A percentile compares a stretch with the other conserved stretches of the same genome.
These are phyloP conservation scores for Umbilicus rupestris DNA, from an alignment of 164 flowering plant species.

Conservation along the genomic window DNA sequence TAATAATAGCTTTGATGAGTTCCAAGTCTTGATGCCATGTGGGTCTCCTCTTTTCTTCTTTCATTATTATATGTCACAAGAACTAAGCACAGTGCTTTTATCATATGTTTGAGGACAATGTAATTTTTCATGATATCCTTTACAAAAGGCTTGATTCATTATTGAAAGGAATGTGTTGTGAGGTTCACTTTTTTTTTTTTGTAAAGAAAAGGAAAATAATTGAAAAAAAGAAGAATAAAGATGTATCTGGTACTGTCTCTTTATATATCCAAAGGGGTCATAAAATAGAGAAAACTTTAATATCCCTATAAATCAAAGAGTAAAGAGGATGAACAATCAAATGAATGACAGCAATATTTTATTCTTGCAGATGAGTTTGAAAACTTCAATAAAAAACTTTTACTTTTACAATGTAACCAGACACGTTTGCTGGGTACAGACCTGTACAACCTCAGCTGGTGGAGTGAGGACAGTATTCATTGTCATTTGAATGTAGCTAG, in stretches of 20 bases:
- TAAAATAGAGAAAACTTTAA: too few relatives aligned
- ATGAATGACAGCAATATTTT: too few relatives aligned
- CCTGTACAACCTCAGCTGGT: neutral
- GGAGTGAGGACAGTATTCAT: neutral
- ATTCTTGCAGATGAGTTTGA: too few relatives aligned
- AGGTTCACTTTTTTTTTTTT: neutral
- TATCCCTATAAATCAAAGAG: too few relatives aligned
- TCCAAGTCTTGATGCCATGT: neutral
- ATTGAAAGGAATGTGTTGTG: neutral
- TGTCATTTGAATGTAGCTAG: neutral
- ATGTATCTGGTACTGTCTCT: too few relatives aligned
- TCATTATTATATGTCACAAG: neutral
- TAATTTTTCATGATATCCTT: neutral
- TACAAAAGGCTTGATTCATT: neutral
- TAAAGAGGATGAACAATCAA: too few relatives aligned
- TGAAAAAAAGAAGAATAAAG: neutral
- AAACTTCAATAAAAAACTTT: too few relatives aligned
- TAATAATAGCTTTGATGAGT: neutral
- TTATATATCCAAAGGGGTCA: too few relatives aligned
- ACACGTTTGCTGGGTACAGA: too few relatives aligned
- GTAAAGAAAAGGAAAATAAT: neutral
- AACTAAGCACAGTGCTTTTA: neutral
- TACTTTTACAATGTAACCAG: too few relatives aligned
- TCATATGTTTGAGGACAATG: too few relatives aligned
- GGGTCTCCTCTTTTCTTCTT: neutral